These are phyloP conservation scores for Artomyces pyxidatus DNA, from an alignment of 768 basidiomycete species.

Conservation along the genomic window DNA sequence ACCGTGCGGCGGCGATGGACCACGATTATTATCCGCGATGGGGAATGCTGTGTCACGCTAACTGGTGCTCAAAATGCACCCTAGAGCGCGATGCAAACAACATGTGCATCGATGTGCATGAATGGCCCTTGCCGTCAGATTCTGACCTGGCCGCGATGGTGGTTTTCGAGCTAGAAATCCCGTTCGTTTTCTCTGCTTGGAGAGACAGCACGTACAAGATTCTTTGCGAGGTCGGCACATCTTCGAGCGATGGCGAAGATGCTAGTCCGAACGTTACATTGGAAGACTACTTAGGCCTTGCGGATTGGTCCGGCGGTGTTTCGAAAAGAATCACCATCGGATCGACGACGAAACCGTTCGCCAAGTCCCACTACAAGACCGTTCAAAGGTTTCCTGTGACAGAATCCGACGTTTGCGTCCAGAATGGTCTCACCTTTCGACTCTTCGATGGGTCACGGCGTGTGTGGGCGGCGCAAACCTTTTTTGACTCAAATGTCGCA, in stretches of 20 bases:
- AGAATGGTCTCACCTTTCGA: slow-evolving; percentile 3
- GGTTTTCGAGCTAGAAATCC: slow-evolving; percentile 7
- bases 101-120: slow-evolving; percentile 1
- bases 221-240: slow-evolving; percentile 3
- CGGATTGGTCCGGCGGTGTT: background rate
- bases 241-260: background rate
- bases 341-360: slow-evolving; percentile 4
- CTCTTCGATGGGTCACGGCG: background rate
- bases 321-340: slow-evolving; percentile 2
- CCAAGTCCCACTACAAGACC: background rate
- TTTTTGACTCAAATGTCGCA: background rate
- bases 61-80: background rate
- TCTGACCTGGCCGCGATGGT: background rate
- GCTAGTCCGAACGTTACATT: background rate
- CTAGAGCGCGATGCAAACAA: background rate
- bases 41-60: background rate
- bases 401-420: background rate
- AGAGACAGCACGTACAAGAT: slow-evolving; percentile 3
- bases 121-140: slow-evolving; percentile 6
- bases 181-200: slow-evolving; percentile 6
- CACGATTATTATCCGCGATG: background rate
- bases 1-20: background rate
- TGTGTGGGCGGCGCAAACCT: background rate
- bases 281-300: slow-evolving; percentile 3
- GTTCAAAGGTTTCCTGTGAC: background rate